Percentiles rank a stretch among this genome's conserved stretches.
Conservation (phyloP, 208 protist species). For the Jaenimonas drosophilae region DNA sequence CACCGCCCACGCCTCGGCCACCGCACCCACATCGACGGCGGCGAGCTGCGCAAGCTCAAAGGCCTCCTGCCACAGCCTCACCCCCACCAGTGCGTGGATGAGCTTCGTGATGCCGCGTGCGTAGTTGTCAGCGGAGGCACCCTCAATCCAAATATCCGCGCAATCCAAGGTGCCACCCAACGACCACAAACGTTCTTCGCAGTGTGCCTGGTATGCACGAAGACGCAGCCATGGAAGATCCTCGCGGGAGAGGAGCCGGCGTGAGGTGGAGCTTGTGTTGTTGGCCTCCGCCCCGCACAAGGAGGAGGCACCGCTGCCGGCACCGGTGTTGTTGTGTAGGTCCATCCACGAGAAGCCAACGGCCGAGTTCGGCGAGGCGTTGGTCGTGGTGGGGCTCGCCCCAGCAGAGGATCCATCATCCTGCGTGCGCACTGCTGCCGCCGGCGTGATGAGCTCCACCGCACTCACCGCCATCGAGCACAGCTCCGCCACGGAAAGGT, state of each 20-base stretch:
- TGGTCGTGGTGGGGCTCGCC: not conserved
- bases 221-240: constrained; percentile 69
- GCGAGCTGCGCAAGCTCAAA: constrained; percentile 43
- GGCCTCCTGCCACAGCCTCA: constrained; percentile 61
- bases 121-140: constrained; percentile 23
- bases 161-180: constrained; percentile 57
- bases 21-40: constrained; percentile 6
- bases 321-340: too few species aligned
- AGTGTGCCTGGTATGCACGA: constrained; percentile 66
- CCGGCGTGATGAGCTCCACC: constrained; percentile 43
- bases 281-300: not conserved
- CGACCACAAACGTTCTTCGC: constrained; percentile 57
- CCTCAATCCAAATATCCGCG: constrained; percentile 65
- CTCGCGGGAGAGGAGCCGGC: constrained; percentile 24
- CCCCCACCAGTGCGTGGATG: constrained; percentile 47
- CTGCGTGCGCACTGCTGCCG: constrained; percentile 1
- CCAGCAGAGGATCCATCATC: not conserved
- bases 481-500: constrained; percentile 42
- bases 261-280: not conserved
- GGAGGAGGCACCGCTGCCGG: not conserved
- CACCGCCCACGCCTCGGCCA: not conserved
- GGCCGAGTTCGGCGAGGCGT: not conserved
- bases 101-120: constrained; percentile 31
- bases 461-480: constrained; percentile 53
- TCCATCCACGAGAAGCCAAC: too few species aligned